Conservation (phyloP, 768 basidiomycete genomes). For the Rhodotorula kratochvilovae region DNA sequence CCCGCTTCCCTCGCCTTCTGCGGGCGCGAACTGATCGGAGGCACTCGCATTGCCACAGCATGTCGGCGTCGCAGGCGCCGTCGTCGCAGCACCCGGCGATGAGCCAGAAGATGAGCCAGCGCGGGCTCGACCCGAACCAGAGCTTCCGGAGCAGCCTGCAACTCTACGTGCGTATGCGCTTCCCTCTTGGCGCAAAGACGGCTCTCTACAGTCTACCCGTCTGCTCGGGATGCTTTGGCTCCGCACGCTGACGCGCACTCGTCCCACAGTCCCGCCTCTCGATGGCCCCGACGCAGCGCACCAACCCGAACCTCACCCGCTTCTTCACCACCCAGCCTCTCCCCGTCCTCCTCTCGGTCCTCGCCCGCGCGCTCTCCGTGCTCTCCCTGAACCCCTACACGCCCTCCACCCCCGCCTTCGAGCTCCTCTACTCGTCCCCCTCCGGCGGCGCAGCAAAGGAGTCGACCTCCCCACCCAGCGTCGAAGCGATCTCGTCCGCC, state of each 20-base stretch:
- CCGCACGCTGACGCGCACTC: background rate
- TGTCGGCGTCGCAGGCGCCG: constrained; percentile 6
- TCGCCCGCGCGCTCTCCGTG: background rate
- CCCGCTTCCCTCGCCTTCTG: background rate
- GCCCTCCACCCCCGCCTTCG: background rate
- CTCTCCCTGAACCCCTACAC: background rate
- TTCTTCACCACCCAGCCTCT: constrained; percentile 53
- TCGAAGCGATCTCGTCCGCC: background rate
- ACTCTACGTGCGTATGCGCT: constrained; percentile 64
- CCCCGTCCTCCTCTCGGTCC: constrained; percentile 7
- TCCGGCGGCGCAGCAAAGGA: background rate
- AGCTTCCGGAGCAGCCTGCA: constrained; percentile 77
- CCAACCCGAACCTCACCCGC: constrained; percentile 71
- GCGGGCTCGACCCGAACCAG: constrained; percentile 53
- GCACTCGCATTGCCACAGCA: background rate
- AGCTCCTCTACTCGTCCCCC: constrained; percentile 11
- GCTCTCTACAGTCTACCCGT: too few species aligned
- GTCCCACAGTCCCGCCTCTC: constrained; percentile 54
- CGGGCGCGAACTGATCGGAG: background rate
- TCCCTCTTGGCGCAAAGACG: background rate
- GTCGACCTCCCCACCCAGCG: background rate
- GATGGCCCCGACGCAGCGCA: constrained; percentile 36
- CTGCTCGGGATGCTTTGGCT: background rate
- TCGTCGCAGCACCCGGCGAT: constrained; percentile 53
- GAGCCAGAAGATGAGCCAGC: constrained; percentile 64